Conservation (phyloP, 345 rosid species). For the Camelina neglecta region DNA sequence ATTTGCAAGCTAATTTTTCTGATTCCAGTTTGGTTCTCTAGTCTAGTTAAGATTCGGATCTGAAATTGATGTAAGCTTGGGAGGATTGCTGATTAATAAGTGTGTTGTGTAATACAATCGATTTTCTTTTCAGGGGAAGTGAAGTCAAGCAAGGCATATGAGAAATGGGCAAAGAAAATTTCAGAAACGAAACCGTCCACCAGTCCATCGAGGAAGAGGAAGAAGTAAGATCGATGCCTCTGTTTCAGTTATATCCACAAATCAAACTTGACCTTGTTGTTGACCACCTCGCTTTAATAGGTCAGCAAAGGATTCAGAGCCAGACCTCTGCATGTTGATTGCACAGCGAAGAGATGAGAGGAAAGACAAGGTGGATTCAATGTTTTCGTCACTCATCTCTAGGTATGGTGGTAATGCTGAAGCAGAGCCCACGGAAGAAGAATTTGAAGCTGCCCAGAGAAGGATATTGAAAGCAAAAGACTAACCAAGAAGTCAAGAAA, state of each 20-base stretch:
- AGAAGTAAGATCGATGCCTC: constrained; percentile 53
- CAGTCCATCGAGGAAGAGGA: constrained; percentile 58
- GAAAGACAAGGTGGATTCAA: constrained; percentile 71
- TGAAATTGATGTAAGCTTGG: neutral
- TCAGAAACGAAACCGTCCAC: constrained; percentile 67
- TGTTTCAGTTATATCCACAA: neutral
- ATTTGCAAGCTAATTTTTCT: neutral
- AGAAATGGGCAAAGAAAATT: constrained; percentile 76
- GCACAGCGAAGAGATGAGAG: constrained; percentile 65
- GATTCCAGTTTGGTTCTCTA: neutral
- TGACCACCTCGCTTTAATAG: constrained; percentile 36
- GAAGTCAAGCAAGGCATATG: constrained; percentile 69
- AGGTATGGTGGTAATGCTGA: constrained; percentile 64
- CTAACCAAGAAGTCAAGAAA: constrained; percentile 56
- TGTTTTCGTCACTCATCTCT: constrained; percentile 75
- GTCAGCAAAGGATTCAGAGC: constrained; percentile 55
- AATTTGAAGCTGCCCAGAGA: constrained; percentile 79
- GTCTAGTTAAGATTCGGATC: neutral
- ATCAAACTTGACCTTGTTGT: constrained; percentile 6
- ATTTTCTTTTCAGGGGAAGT: constrained; percentile 56
- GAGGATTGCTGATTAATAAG: neutral
- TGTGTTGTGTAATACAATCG: neutral
- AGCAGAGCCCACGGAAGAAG: constrained; percentile 83
- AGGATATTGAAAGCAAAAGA: constrained; percentile 55
- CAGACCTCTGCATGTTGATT: constrained; percentile 62